A percentile compares a stretch with the other conserved stretches of the same genome.
Conservation (phyloP, 306 rosid species). For the Fragaria iinumae region DNA sequence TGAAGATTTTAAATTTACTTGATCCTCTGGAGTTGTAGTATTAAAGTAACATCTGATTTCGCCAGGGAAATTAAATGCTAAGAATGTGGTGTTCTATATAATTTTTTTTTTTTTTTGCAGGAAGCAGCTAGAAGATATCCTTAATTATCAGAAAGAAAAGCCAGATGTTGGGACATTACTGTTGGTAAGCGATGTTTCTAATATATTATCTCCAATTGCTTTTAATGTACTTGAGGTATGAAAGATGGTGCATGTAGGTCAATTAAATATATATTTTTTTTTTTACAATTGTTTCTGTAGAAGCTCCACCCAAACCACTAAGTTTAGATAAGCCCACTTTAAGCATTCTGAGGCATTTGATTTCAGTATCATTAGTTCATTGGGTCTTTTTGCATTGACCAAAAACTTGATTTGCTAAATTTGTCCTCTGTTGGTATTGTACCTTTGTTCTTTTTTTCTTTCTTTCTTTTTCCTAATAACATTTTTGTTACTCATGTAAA, state of each 20-base stretch:
- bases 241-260: neutral
- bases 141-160: slow-evolving; percentile 74
- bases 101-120: slow-evolving; percentile 36
- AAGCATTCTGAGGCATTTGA: slow-evolving; percentile 1
- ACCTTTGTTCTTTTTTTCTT: neutral
- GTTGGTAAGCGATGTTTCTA: slow-evolving; percentile 53
- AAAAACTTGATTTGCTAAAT: neutral
- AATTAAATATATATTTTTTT: neutral
- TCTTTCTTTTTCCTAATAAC: neutral
- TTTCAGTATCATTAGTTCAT: neutral
- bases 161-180: slow-evolving; percentile 93
- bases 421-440: neutral
- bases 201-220: slow-evolving; percentile 10
- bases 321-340: neutral
- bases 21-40: neutral
- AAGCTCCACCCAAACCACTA: neutral
- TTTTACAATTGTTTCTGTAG: neutral
- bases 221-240: slow-evolving; percentile 10
- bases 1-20: neutral
- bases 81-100: slow-evolving; percentile 22
- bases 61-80: neutral
- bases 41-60: neutral
- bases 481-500: neutral
- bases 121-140: slow-evolving; percentile 97
- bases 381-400: neutral